Evolutionary conservation across 805 yeast genomes (phyloP).

Genomic region (Hanseniaspora clermontiae): DNA sequence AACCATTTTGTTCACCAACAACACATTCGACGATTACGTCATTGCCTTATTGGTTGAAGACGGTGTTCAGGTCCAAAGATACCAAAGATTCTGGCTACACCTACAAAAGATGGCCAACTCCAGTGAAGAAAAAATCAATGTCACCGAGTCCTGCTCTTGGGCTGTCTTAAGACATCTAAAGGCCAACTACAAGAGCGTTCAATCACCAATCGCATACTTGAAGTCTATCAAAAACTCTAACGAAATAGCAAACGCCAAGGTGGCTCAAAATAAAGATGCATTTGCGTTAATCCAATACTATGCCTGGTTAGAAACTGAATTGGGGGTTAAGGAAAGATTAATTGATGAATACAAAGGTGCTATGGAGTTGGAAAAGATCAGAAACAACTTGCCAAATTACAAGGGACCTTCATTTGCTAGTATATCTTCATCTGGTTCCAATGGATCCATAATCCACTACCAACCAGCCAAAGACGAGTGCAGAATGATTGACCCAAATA

Average conservation of each 20-base stretch:
- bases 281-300: constrained; percentile 59
- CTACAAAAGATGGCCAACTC: constrained; percentile 25
- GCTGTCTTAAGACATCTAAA: constrained; percentile 44
- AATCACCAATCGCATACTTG: constrained; percentile 50
- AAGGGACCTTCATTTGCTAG: constrained; percentile 65
- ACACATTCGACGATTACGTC: constrained; percentile 30
- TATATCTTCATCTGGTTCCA: constrained; percentile 63
- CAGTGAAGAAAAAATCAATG: constrained; percentile 30
- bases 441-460: constrained; percentile 66
- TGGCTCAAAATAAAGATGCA: constrained; percentile 77
- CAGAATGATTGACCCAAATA: constrained; percentile 48
- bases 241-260: constrained; percentile 59
- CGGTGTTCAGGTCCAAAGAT: constrained; percentile 39
- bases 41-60: constrained; percentile 32
- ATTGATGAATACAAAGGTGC: constrained; percentile 59
- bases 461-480: constrained; percentile 50
- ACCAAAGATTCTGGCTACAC: constrained; percentile 48
- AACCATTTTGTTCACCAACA: constrained; percentile 45
- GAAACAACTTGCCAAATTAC: constrained; percentile 43
- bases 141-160: constrained; percentile 56
- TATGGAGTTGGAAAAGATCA: constrained; percentile 41
- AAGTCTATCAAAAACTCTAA: constrained; percentile 64
- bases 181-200: constrained; percentile 26
- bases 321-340: constrained; percentile 31
- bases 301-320: constrained; percentile 66